Conservation (phyloP, 345 rosid genomes). For the Moricandia arvensis region DNA sequence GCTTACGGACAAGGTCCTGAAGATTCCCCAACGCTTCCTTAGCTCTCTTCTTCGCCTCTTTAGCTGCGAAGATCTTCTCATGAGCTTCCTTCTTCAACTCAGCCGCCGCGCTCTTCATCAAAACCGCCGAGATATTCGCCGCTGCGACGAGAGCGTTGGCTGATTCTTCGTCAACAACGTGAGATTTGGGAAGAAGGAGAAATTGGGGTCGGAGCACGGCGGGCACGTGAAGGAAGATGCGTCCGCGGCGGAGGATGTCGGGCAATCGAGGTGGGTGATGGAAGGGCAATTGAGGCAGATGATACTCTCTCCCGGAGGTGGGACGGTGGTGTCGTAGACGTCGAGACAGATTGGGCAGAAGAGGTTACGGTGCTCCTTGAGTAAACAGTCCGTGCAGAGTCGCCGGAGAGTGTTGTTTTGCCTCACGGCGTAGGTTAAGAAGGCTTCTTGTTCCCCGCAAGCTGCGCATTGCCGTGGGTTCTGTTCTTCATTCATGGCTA, state of each 20-base stretch:
- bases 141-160: constrained; percentile 53
- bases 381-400: constrained; percentile 55
- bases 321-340: constrained; percentile 26
- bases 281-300: constrained; percentile 52
- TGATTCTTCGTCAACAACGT: constrained; percentile 25
- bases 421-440: constrained; percentile 43
- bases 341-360: constrained; percentile 56
- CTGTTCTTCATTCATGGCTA: constrained; percentile 38
- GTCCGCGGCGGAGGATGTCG: constrained; percentile 12
- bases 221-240: constrained; percentile 45
- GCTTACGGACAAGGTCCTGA: constrained; percentile 29
- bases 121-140: constrained; percentile 40
- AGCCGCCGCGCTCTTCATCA: constrained; percentile 40
- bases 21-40: constrained; percentile 48
- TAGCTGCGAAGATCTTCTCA: constrained; percentile 44
- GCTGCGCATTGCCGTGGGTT: constrained; percentile 33
- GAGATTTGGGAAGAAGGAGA: constrained; percentile 43
- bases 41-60: constrained; percentile 46
- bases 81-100: constrained; percentile 39
- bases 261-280: constrained; percentile 43
- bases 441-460: constrained; percentile 38
- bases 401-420: constrained; percentile 31
- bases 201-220: constrained; percentile 46
- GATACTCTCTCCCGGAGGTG: constrained; percentile 33
- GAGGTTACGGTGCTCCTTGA: constrained; percentile 42